Evolutionary conservation across 305 asterid genomes (phyloP).

Genomic region (Stenogyne calaminthoides): DNA sequence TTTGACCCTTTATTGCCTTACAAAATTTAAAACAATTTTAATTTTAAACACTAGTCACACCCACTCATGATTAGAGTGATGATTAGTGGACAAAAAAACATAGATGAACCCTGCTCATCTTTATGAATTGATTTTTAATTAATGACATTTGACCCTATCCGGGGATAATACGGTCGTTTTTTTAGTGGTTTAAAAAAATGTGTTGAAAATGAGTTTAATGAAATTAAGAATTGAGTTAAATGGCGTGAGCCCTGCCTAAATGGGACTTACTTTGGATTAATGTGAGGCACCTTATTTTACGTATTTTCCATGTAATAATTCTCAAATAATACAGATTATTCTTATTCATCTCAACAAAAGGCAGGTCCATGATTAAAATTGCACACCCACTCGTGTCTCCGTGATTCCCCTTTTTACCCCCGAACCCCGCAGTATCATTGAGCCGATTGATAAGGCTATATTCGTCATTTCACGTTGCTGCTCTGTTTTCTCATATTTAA

Average conservation of each 20-base stretch:
- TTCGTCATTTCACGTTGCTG: constrained; percentile 24
- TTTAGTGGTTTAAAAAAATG: too few relatives aligned
- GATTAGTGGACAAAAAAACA: too few relatives aligned
- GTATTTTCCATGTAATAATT: not conserved
- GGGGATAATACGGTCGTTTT: too few relatives aligned
- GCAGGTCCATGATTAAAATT: constrained; percentile 31
- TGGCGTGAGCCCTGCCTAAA: too few relatives aligned
- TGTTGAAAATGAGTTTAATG: too few relatives aligned
- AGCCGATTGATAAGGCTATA: not conserved
- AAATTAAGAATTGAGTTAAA: too few relatives aligned
- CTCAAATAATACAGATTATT: not conserved
- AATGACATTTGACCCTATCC: too few relatives aligned
- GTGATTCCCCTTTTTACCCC: constrained; percentile 24
- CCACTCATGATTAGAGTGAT: constrained; percentile 24
- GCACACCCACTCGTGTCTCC: constrained; percentile 41
- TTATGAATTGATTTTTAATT: too few relatives aligned
- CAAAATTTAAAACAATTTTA: not conserved
- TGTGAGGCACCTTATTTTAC: not conserved
- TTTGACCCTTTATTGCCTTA: not conserved
- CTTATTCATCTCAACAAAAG: not conserved
- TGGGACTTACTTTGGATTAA: too few relatives aligned
- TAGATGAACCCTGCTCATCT: too few relatives aligned
- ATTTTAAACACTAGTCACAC: not conserved
- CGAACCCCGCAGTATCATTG: not conserved
- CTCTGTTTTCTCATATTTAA: constrained; percentile 39